A percentile compares a stretch with the other conserved stretches of the same genome.
Evolutionary conservation across 2,329 filamentous ascomycete species (phyloP).

Genomic region (Botryotinia globosa): DNA sequence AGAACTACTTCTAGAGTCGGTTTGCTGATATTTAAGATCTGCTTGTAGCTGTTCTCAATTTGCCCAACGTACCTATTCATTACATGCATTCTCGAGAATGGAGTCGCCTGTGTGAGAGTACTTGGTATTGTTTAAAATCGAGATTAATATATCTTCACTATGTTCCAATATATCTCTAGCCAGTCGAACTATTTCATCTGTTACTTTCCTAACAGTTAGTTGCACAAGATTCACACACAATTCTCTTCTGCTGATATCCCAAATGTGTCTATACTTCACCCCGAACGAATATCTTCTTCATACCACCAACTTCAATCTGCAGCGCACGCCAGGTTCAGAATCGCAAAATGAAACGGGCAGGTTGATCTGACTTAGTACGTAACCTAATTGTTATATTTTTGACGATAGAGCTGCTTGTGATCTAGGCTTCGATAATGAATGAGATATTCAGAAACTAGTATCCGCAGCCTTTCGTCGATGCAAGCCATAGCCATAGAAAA

Average conservation of each 20-base stretch:
- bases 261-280: background rate
- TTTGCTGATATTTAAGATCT: background rate
- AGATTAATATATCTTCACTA: background rate
- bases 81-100: background rate
- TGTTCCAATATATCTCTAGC: no score
- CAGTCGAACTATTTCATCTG: no score
- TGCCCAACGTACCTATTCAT: background rate
- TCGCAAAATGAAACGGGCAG: background rate
- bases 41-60: background rate
- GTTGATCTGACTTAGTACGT: accelerated
- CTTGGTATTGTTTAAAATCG: background rate
- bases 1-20: background rate
- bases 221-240: background rate
- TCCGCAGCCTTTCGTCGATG: background rate
- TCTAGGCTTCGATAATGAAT: background rate
- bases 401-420: background rate
- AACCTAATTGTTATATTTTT: background rate
- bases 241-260: no score
- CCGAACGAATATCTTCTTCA: background rate
- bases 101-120: background rate
- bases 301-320: background rate
- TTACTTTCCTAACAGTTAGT: background rate
- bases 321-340: background rate
- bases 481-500: background rate
- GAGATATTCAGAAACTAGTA: background rate